Percentiles rank a stretch among this genome's conserved stretches.
Evolutionary conservation across 2,329 filamentous ascomycete species (phyloP).

Genomic region (Fusarium brevicatenulatum): DNA sequence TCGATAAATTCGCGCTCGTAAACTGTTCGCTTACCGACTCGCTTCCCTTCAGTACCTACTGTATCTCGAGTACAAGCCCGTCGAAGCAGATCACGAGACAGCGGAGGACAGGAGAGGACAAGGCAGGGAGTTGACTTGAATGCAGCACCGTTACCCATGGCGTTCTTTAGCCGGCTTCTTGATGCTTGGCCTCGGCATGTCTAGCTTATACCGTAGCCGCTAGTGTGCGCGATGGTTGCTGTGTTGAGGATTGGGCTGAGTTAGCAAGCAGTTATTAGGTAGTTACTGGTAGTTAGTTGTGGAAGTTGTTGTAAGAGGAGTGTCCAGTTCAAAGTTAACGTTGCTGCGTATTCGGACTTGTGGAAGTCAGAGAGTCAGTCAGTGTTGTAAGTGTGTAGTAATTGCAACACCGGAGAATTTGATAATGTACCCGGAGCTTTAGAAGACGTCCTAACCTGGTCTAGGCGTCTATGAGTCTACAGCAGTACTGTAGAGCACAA

Average conservation of each 20-base stretch:
- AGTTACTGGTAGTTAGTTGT: not conserved
- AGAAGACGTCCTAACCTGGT: slow-evolving; percentile 7
- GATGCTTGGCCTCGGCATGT: slow-evolving; percentile 37
- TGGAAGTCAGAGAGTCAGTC: not conserved
- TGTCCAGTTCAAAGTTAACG: not conserved
- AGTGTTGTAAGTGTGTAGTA: slow-evolving; percentile 5
- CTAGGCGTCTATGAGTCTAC: not conserved
- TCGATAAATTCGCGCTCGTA: not conserved
- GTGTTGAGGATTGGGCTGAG: not conserved
- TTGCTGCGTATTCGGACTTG: slow-evolving; percentile 30
- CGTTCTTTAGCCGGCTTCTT: slow-evolving; percentile 30
- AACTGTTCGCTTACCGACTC: slow-evolving; percentile 16
- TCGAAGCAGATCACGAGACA: slow-evolving; percentile 18
- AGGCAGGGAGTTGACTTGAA: not conserved
- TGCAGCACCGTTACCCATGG: slow-evolving; percentile 34
- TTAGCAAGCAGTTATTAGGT: not conserved
- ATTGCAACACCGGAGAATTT: slow-evolving; percentile 14
- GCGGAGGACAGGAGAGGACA: slow-evolving; percentile 4
- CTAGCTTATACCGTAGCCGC: slow-evolving; percentile 30
- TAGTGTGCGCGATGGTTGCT: slow-evolving; percentile 12
- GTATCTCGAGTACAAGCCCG: not conserved
- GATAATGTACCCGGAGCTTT: slow-evolving; percentile 26
- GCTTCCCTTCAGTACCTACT: not conserved
- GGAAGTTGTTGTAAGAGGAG: slow-evolving; percentile 2
- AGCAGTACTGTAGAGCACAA: slow-evolving; percentile 16